Evolutionary conservation across 345 rosid species (phyloP).

Genomic region (Erodium maritimum): DNA sequence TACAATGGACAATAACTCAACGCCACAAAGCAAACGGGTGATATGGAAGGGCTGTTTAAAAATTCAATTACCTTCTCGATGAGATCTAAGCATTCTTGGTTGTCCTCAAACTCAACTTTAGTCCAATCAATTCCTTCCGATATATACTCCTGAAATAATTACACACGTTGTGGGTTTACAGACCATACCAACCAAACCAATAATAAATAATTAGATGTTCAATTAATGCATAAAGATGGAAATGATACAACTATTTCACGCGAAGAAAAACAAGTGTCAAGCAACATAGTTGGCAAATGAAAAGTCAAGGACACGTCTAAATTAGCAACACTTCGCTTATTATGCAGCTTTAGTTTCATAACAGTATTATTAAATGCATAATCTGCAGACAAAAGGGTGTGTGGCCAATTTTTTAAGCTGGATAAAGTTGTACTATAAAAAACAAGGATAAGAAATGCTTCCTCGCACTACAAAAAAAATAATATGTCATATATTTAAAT

Average conservation of each 20-base stretch:
- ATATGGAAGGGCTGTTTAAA: too few species aligned
- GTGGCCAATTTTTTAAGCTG: too few species aligned
- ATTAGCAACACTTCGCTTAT: too few species aligned
- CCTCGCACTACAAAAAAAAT: neutral
- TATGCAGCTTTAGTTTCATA: too few species aligned
- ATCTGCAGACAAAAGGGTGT: too few species aligned
- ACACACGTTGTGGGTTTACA: constrained; percentile 2
- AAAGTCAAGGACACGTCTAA: too few species aligned
- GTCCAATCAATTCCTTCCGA: constrained; percentile 87
- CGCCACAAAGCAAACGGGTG: too few species aligned
- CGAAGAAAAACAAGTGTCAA: neutral
- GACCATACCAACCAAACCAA: constrained; percentile 1
- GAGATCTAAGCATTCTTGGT: constrained; percentile 81
- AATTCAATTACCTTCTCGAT: constrained; percentile 62
- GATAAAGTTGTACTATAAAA: too few species aligned
- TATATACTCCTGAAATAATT: constrained; percentile 65
- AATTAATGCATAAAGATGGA: neutral
- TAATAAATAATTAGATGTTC: neutral
- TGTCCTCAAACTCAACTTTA: constrained; percentile 78
- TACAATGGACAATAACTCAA: neutral
- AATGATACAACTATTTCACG: neutral
- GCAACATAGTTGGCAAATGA: neutral
- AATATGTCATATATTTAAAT: neutral
- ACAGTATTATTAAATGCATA: too few species aligned
- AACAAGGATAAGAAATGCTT: neutral